These are phyloP conservation scores for Rutstroemia sp. DNA, from an alignment of 2,329 filamentous ascomycete species.

Conservation along the genomic window DNA sequence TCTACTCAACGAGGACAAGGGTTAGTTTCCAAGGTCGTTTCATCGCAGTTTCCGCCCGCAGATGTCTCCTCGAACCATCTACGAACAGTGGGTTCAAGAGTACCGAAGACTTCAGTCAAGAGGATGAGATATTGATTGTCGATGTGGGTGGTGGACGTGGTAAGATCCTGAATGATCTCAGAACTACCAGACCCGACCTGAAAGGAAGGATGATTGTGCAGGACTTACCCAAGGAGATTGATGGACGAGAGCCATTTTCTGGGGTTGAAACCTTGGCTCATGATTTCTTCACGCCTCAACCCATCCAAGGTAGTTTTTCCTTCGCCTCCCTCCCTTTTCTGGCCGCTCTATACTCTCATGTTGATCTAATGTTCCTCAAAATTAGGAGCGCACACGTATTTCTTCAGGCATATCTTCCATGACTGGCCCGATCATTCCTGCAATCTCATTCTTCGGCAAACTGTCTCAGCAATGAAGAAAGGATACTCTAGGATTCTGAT, in stretches of 20 bases:
- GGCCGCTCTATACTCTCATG: too few species aligned
- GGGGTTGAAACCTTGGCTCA: slow-evolving; percentile 18
- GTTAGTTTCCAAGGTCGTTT: background rate
- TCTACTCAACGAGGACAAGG: background rate
- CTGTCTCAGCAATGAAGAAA: slow-evolving; percentile 21
- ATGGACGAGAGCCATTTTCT: background rate
- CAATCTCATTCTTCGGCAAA: slow-evolving; percentile 24
- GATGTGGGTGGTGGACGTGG: slow-evolving; percentile 9
- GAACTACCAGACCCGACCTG: background rate
- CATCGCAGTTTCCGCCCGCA: background rate
- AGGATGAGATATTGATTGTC: background rate
- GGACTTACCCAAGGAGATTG: slow-evolving; percentile 15
- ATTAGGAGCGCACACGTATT: slow-evolving; percentile 27
- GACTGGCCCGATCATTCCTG: slow-evolving; percentile 30
- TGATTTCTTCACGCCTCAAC: slow-evolving; percentile 31
- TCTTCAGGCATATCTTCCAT: slow-evolving; percentile 29
- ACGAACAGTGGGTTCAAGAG: background rate
- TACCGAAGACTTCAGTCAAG: background rate
- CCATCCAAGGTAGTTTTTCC: slow-evolving; percentile 15
- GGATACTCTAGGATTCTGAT: slow-evolving; percentile 20
- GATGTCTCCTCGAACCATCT: background rate
- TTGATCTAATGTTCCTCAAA: background rate
- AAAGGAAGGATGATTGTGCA: slow-evolving; percentile 18
- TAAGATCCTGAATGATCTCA: slow-evolving; percentile 10
- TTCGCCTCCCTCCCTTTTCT: too few species aligned